Evolutionary conservation across 371 early-diverging fungal genomes (phyloP).

Genomic region (Haplosporangium sp.): DNA sequence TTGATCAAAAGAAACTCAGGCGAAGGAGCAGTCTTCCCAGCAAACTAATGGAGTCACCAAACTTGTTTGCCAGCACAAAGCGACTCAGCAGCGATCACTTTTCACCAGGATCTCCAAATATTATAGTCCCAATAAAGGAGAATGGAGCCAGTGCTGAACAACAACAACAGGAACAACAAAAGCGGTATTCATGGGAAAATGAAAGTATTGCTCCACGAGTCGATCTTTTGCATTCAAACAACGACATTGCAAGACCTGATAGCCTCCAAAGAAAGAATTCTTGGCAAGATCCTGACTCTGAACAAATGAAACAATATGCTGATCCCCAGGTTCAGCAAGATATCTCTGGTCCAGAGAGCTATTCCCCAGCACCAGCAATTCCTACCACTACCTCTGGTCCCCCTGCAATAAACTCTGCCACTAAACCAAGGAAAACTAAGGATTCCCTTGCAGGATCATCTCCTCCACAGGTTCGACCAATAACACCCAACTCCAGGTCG

Average conservation of each 20-base stretch:
- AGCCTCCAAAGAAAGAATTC: slow-evolving; percentile 31
- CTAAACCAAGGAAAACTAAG: background rate
- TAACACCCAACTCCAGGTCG: slow-evolving; percentile 20
- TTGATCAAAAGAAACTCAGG: slow-evolving; percentile 24
- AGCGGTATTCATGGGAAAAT: slow-evolving; percentile 51
- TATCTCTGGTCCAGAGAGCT: no score
- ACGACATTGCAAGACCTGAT: background rate
- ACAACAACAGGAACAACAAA: slow-evolving; percentile 16
- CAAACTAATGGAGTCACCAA: slow-evolving; percentile 32
- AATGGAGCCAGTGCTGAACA: slow-evolving; percentile 6
- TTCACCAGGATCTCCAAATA: slow-evolving; percentile 15
- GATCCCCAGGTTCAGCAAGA: no score
- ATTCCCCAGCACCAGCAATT: background rate
- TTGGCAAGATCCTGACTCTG: slow-evolving; percentile 14
- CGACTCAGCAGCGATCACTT: slow-evolving; percentile 19
- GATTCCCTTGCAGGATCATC: background rate
- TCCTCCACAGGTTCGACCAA: slow-evolving; percentile 6
- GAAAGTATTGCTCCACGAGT: slow-evolving; percentile 36
- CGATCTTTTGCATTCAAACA: slow-evolving; percentile 28
- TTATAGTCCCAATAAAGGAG: background rate
- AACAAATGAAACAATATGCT: slow-evolving; percentile 2
- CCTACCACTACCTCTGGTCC: background rate
- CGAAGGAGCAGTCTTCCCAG: slow-evolving; percentile 51
- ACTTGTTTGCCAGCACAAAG: slow-evolving; percentile 13
- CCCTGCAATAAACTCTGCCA: background rate